Evolutionary conservation across 164 flowering plant genomes (phyloP), one percentile per base, ranked within the genome.

Genomic region (Macadamia tetraphylla): DNA sequence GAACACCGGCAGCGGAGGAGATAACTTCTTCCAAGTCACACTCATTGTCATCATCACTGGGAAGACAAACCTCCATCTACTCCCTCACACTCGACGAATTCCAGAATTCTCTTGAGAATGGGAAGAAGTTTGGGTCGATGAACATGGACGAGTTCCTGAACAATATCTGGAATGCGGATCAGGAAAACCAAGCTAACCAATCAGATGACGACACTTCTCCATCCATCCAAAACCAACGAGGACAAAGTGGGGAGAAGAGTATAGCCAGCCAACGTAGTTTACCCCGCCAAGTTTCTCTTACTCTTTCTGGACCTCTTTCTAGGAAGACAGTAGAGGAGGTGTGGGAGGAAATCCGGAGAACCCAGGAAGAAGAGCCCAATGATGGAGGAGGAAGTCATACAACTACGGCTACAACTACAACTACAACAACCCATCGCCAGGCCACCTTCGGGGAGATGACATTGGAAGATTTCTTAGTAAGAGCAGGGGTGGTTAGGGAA

Each of bases 361-460:
- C 64, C 6, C 78, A 69, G 35, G 79, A 77, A 46, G 51, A 61
- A 3, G 60, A 66, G 49, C 55, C 23, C 30, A 52, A 58, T 43
- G 61, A 61, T 58, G 63, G 71, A 23, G 78, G 77, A 60, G 40
- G 40, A 35, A 35, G 40, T 5, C 40, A 35, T 35, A 5, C 40
- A 35, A 35, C 5, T 64, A 14, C 81, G 1, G 82, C 75, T 6
- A 63, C 79, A 17, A 70, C 87, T 11, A 9, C 81, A 2, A 81
- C 75, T 6, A 63, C 79, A 17, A 70, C 87, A 1, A 9, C 12
- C 60, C 77, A 77, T 40, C 76, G 88, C 43, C 92, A 88, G 62
- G 75, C 86, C 17, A 89, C 97, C 6, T 89, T 90, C 17, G 97
- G 97, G n/a, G 97, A 94, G 79, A 89, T 92, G 99, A 94, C 97